Evolutionary conservation across 768 basidiomycete species (phyloP), one percentile per base, ranked within the genome.

Genomic region (Kwoniella pini): DNA sequence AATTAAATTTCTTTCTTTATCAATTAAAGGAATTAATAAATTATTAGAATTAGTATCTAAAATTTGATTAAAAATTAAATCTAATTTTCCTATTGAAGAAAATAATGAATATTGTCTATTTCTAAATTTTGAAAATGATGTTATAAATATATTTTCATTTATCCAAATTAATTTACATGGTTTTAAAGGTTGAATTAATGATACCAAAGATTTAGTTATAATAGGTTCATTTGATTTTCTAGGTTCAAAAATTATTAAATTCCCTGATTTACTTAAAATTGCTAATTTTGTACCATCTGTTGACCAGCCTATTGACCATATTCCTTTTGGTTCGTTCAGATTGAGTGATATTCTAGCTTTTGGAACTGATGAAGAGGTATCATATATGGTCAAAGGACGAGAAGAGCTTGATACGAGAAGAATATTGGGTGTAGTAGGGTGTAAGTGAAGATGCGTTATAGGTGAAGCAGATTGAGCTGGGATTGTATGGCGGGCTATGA

Each of bases 11-110:
- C 80, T 43, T 15, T 70, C 63, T 24, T 71, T 38, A 51, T 81
- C 80, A 9, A 79, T 69, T 4, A 75, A 27, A 0, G 79, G 74
- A 15, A 75, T 51, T 4, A 80, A 59, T 0, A 68, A 57, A 1
- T 75, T 69, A 10, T 78, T 76, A 39, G 67, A 70, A 26, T n/a
- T n/a, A n/a, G 72, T 77, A 54, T 81, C 80, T 49, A 80, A 19
- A 1, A 65, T 55, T 50, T 74, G 51, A 38, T 63, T 63, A 54
- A 68, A 66, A 6, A 42, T 50, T 12, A 69, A 68, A 4, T 60
- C 45, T 6, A 73, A 45, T 0, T 44, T n/a, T n/a, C n/a, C 27
- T 9, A 62, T 38, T 6, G 64, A 30, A 9, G 51, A 56, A 36
- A 75, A 65, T 17, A 79, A 53, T 13, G 70, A 66, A 59, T 73